Conservation (phyloP, 768 basidiomycete species). For the Hericium alpestre region DNA sequence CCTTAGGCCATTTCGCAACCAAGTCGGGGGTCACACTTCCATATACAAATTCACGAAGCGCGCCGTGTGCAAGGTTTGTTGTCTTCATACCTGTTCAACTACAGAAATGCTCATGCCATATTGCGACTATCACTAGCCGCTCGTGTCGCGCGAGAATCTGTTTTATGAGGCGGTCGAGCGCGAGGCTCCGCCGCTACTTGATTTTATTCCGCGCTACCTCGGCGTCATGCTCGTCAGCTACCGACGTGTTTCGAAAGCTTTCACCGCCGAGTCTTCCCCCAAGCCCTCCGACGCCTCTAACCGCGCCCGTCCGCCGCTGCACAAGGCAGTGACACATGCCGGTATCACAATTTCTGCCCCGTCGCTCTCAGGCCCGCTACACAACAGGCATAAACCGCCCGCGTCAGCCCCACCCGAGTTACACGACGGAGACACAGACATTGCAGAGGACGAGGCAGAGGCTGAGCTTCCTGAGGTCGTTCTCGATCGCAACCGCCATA, state of each 20-base stretch:
- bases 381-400: not conserved
- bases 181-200: slow-evolving; percentile 83
- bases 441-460: slow-evolving; percentile 31
- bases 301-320: slow-evolving; percentile 17
- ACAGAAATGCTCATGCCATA: slow-evolving; percentile 13
- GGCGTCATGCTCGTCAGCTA: slow-evolving; percentile 99
- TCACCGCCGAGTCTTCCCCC: slow-evolving; percentile 9
- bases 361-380: not conserved
- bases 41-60: slow-evolving; percentile 97
- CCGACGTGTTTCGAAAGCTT: slow-evolving; percentile 44
- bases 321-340: slow-evolving; percentile 20
- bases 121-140: slow-evolving; percentile 45
- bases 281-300: slow-evolving; percentile 2
- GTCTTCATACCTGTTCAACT: not conserved
- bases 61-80: slow-evolving; percentile 92
- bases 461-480: slow-evolving; percentile 92
- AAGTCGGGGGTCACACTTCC: slow-evolving; percentile 94
- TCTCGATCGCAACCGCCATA: slow-evolving; percentile 88
- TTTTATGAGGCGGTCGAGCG: slow-evolving; percentile 97
- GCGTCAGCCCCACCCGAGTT: slow-evolving; percentile 4
- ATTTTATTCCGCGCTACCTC: slow-evolving; percentile 94
- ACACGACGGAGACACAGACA: slow-evolving; percentile 26
- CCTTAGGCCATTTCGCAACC: slow-evolving; percentile 89
- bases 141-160: slow-evolving; percentile 92
- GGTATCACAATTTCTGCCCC: not conserved